Conservation (phyloP, 2,329 filamentous ascomycete species). For the Trichoderma atrobrunneum region DNA sequence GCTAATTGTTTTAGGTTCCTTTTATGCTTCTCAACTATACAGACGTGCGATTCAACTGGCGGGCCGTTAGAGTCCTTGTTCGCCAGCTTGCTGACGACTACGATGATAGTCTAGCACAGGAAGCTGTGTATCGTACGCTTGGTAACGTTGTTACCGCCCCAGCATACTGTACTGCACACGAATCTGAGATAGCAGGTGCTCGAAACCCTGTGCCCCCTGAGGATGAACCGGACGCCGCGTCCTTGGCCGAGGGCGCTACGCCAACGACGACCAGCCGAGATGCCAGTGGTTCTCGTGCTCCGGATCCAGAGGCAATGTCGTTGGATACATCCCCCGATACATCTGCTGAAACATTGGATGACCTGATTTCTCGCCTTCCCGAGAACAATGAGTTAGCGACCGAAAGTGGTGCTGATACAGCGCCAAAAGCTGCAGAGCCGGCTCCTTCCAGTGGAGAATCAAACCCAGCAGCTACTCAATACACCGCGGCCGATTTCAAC, state of each 20-base stretch:
- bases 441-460: constrained; percentile 18
- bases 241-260: constrained; percentile 28
- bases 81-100: constrained; percentile 35
- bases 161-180: constrained; percentile 72
- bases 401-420: constrained; percentile 25
- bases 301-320: constrained; percentile 39
- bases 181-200: constrained; percentile 53
- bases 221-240: constrained; percentile 46
- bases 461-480: constrained; percentile 20
- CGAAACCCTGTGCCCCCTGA: constrained; percentile 65
- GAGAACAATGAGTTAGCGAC: constrained; percentile 24
- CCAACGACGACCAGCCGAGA: constrained; percentile 25
- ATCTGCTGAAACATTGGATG: constrained; percentile 30
- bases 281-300: constrained; percentile 25
- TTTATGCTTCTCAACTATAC: constrained; percentile 45
- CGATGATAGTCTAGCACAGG: constrained; percentile 63
- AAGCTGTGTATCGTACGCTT: constrained; percentile 81
- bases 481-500: constrained; percentile 22
- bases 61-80: constrained; percentile 29
- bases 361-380: constrained; percentile 28
- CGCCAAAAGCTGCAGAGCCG: constrained; percentile 15
- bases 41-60: constrained; percentile 48
- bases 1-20: constrained; percentile 21
- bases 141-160: constrained; percentile 58
- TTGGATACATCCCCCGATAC: constrained; percentile 34